Base-by-base conservation (phyloP, 345 rosid genomes). In the Isatis tinctoria region DNA sequence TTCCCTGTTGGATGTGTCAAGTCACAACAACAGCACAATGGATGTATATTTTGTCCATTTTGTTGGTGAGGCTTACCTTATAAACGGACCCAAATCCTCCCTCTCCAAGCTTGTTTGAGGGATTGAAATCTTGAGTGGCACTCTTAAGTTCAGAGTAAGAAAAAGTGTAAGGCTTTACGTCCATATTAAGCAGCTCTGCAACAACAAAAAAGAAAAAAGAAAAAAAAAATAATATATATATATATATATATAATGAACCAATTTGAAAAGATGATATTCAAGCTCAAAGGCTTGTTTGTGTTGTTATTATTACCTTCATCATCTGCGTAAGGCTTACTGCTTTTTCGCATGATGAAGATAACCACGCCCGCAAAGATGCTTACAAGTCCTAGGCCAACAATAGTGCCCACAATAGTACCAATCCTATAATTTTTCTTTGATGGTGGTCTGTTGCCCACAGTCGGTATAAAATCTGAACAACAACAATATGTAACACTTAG, bases 41-140 rank as follows among this genome's bases (percentile, higher is more conserved):
- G 6, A 22, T 45, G 35, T 27, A 14, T 17, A 17, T 47, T 10
- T 65, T 3, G 6, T 13, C 16, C 16, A 10, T 59, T 13, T 51
- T 10, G 9, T 39, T 7, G 3, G 6, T 40, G 54, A 14, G 49
- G 41, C 27, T 17, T 69, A 82, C 97, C 93, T 78, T 82, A 39
- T 72, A 91, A 70, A 88, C 88, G 0, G 89, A 78, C 70, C 97
- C 92, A 60, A 87, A 91, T 18, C 93, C 24, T 22, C 24, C 24
- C 24, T 22, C 24, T 22, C 24, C 95, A 53, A 87, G 89, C 72
- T 89, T 89, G 74, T 87, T 83, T 20, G 82, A 58, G 43, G 81
- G 80, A 78, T 66, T 65, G 12, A 89, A 87, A 69, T 84, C 90
- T 40, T 84, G 79, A 11, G 90, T 85, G 4, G 90, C 92, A 69